Evolutionary conservation across 257 asterid species (phyloP).

Genomic region (Solanum pimpinellifolium): DNA sequence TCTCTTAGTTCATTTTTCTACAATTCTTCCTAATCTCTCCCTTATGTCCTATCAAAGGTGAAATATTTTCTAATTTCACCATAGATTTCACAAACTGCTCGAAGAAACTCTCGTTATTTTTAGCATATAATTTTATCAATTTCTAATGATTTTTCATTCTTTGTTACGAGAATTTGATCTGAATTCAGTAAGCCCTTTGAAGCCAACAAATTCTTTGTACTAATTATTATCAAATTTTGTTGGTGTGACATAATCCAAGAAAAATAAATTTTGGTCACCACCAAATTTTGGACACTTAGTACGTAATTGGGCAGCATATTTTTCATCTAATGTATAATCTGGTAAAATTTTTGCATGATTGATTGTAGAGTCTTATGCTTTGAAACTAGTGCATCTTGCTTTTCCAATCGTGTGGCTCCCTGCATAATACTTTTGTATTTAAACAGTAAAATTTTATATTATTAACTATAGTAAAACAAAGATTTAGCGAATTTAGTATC

Average conservation of each 20-base stretch:
- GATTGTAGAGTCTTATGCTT: constrained; percentile 77
- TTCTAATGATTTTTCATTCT: constrained; percentile 37
- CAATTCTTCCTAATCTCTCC: constrained; percentile 68
- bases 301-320: constrained; percentile 49
- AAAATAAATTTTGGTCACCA: constrained; percentile 65
- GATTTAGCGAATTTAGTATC: not conserved
- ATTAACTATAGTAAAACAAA: not conserved
- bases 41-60: constrained; percentile 56
- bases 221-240: constrained; percentile 59
- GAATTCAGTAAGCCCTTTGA: constrained; percentile 59
- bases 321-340: constrained; percentile 37
- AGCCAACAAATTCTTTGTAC: constrained; percentile 58
- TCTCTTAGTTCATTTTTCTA: constrained; percentile 39
- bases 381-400: constrained; percentile 59
- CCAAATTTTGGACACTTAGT: constrained; percentile 59
- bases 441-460: no score
- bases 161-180: constrained; percentile 62
- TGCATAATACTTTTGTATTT: not conserved
- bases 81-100: constrained; percentile 58
- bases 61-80: constrained; percentile 62
- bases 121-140: constrained; percentile 55
- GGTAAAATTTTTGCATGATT: constrained; percentile 43
- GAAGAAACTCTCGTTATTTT: constrained; percentile 39
- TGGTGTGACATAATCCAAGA: constrained; percentile 51
- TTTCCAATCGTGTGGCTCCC: constrained; percentile 88